phyloP scores from a whole-genome alignment of 2,329 filamentous ascomycete genomes.

The Zelopaecilomyces penicillatus region DNA sequence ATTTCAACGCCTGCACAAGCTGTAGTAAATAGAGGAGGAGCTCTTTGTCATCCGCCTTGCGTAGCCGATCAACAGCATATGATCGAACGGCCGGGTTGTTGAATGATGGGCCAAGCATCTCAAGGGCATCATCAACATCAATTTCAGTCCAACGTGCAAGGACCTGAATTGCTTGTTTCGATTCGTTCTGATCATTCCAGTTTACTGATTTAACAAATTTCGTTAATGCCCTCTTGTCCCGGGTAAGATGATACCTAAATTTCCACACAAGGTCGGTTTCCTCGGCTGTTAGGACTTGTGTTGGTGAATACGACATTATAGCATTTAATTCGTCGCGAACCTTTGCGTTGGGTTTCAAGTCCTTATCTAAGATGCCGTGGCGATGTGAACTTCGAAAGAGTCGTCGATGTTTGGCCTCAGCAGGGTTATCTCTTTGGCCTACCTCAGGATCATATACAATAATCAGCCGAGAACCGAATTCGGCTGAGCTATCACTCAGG shows the following conservation, averaged over 20 bases:
- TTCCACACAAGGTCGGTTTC: slow-evolving; percentile 98
- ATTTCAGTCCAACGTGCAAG: slow-evolving; percentile 93
- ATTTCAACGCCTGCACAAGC: slow-evolving; percentile 91
- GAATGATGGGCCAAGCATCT: slow-evolving; percentile 86
- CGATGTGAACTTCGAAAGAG: slow-evolving; percentile 83
- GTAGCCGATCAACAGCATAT: slow-evolving; percentile 85
- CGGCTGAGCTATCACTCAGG: slow-evolving; percentile 42
- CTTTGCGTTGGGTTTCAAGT: slow-evolving; percentile 92
- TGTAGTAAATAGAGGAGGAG: slow-evolving; percentile 85
- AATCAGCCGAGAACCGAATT: slow-evolving; percentile 55
- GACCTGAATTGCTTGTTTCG: slow-evolving; percentile 81
- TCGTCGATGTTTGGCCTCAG: slow-evolving; percentile 87
- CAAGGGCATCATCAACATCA: slow-evolving; percentile 91
- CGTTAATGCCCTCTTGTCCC: slow-evolving; percentile 85
- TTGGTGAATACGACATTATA: slow-evolving; percentile 88
- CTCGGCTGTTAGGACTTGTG: slow-evolving; percentile 76
- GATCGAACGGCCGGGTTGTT: slow-evolving; percentile 81
- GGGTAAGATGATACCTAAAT: slow-evolving; percentile 86
- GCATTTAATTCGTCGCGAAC: slow-evolving; percentile 87
- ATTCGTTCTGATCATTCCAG: slow-evolving; percentile 80
- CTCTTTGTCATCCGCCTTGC: slow-evolving; percentile 89
- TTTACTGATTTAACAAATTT: slow-evolving; percentile 98
- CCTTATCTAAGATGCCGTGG: slow-evolving; percentile 88
- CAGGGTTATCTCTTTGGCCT: slow-evolving; percentile 81
- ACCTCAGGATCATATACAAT: slow-evolving; percentile 91